These are phyloP conservation scores for Talaromyces sp. DNA, from an alignment of 2,329 filamentous ascomycete genomes.

Conservation along the genomic window DNA sequence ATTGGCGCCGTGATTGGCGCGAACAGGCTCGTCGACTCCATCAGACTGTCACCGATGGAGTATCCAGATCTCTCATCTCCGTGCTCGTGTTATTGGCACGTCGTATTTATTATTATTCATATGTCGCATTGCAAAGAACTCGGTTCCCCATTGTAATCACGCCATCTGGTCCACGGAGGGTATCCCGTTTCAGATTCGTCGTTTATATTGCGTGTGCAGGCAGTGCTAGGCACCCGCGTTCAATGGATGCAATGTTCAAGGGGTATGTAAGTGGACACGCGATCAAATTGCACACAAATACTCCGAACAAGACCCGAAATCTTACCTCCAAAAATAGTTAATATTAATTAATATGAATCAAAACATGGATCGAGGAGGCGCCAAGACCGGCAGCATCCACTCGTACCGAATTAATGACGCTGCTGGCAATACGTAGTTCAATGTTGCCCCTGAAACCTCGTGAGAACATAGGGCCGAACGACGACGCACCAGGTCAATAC, in stretches of 20 bases:
- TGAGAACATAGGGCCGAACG: not conserved
- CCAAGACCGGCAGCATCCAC: not conserved
- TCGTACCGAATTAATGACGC: not conserved
- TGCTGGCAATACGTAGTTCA: not conserved
- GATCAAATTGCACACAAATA: too few species aligned
- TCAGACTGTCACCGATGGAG: not conserved
- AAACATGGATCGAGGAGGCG: not conserved
- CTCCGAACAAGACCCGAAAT: not conserved
- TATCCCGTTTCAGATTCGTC: not conserved
- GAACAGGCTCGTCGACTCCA: not conserved
- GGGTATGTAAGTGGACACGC: not conserved
- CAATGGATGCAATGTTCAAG: too few species aligned
- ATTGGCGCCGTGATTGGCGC: not conserved
- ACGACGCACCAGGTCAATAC: not conserved
- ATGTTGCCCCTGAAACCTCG: not conserved
- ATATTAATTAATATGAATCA: not conserved
- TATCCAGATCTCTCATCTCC: not conserved
- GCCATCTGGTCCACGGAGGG: not conserved
- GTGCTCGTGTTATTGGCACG: too few species aligned
- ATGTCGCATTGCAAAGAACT: not conserved
- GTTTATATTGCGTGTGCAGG: not conserved
- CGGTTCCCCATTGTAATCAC: not conserved
- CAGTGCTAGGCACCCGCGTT: not conserved
- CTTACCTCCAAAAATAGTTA: not conserved
- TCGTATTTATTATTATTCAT: too few species aligned